Conservation (phyloP, 2,329 filamentous ascomycete species). For the Didymella pinodella region DNA sequence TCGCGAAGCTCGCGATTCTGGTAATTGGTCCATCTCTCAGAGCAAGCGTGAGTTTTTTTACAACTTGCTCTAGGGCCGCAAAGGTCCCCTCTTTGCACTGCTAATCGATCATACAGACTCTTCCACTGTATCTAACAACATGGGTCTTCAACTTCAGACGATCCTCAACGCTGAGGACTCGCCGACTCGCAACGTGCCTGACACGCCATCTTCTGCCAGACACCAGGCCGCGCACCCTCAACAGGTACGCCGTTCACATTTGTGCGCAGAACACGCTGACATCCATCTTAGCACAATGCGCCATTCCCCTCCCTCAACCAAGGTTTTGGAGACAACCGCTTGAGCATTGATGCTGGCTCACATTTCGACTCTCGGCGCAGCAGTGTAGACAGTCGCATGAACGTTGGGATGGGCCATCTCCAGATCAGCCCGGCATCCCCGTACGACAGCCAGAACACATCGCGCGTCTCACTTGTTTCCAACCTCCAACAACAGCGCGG, state of each 20-base stretch:
- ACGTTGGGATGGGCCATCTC: constrained; percentile 74
- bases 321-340: constrained; percentile 54
- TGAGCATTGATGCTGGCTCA: constrained; percentile 59
- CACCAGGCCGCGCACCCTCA: constrained; percentile 43
- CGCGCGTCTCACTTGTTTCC: constrained; percentile 76
- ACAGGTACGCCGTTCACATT: constrained; percentile 40
- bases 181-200: constrained; percentile 54
- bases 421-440: constrained; percentile 72
- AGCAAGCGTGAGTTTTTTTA: constrained; percentile 59
- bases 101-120: constrained; percentile 45
- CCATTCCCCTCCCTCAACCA: constrained; percentile 66
- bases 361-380: constrained; percentile 71
- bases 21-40: constrained; percentile 67
- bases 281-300: constrained; percentile 42
- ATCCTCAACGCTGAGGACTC: constrained; percentile 60
- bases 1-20: constrained; percentile 64
- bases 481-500: constrained; percentile 70
- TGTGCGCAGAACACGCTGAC: constrained; percentile 28
- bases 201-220: constrained; percentile 52
- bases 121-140: constrained; percentile 55
- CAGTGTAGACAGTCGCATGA: constrained; percentile 82
- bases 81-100: background rate
- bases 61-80: constrained; percentile 12
- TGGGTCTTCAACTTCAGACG: constrained; percentile 59
- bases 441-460: constrained; percentile 79